Percentiles rank a stretch among this genome's conserved stretches.
Evolutionary conservation across 352 stramenopile species (phyloP).

Genomic region (Thraustochytrium sp.): DNA sequence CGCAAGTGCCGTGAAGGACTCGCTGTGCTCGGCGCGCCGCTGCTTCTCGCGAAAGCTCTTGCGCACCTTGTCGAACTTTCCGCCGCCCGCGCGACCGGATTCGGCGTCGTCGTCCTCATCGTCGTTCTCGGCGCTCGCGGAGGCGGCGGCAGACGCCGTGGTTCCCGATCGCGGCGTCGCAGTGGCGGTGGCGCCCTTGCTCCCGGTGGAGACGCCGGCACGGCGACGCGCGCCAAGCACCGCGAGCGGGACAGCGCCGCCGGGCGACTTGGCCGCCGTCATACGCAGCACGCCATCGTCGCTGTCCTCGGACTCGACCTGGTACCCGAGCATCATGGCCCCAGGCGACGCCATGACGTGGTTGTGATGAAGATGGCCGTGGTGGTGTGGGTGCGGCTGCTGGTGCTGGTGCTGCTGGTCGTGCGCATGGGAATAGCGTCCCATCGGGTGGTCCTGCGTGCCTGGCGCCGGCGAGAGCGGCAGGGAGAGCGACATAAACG

Average conservation of each 20-base stretch:
- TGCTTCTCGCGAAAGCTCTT: slow-evolving; percentile 19
- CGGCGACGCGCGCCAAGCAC: too few species aligned
- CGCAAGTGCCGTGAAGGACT: background rate
- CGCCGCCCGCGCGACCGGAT: background rate
- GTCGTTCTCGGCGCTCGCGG: background rate
- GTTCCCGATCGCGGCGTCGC: too few species aligned
- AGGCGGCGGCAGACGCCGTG: too few species aligned
- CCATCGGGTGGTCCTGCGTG: background rate
- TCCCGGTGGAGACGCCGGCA: too few species aligned
- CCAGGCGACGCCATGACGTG: too few species aligned
- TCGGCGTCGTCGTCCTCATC: background rate
- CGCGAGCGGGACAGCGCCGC: background rate
- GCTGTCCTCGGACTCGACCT: background rate
- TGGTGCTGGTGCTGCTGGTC: background rate
- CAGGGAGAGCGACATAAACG: background rate
- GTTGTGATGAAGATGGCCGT: too few species aligned
- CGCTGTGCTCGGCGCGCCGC: background rate
- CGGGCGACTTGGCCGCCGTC: background rate
- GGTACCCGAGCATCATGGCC: background rate
- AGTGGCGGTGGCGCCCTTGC: too few species aligned
- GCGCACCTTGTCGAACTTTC: background rate
- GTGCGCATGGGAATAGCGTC: background rate
- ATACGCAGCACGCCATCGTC: slow-evolving; percentile 1
- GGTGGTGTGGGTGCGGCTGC: background rate
- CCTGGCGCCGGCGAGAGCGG: background rate